phyloP scores from a whole-genome alignment of 495 filamentous ascomycete genomes.

The Staphylotrichum longicolle region DNA sequence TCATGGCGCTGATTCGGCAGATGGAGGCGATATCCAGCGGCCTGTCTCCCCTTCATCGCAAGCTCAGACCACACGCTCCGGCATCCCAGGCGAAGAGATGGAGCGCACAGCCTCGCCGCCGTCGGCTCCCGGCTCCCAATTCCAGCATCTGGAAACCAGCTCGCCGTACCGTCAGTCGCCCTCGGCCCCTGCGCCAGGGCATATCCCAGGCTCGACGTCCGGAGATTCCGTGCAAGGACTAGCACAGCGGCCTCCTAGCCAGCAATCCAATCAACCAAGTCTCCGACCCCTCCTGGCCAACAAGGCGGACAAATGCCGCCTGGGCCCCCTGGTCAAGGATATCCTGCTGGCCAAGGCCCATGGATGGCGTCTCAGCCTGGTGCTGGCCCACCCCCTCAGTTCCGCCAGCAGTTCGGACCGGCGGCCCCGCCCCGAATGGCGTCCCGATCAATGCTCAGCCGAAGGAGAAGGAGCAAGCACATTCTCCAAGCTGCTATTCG shows the following conservation, averaged over 20 bases:
- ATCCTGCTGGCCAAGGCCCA: slow-evolving; percentile 1
- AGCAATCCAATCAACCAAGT: slow-evolving; percentile 18
- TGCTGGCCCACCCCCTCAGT: slow-evolving; percentile 5
- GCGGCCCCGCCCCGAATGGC: slow-evolving; percentile 14
- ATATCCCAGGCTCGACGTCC: not conserved
- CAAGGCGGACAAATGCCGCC: slow-evolving; percentile 2
- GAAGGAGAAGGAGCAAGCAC: slow-evolving; percentile 36
- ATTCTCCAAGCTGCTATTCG: slow-evolving; percentile 36
- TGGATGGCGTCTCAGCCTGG: slow-evolving; percentile 13
- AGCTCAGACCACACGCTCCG: not conserved
- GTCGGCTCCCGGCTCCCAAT: not conserved
- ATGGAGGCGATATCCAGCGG: not conserved
- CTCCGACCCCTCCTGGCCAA: slow-evolving; percentile 2
- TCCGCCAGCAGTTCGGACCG: slow-evolving; percentile 16
- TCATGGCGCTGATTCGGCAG: not conserved
- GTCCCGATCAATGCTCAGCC: slow-evolving; percentile 14
- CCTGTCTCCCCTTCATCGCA: slow-evolving; percentile 13
- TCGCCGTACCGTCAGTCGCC: slow-evolving; percentile 13
- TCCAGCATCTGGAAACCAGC: not conserved
- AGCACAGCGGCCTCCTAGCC: slow-evolving; percentile 1
- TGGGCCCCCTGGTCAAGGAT: not conserved
- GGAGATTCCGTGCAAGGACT: slow-evolving; percentile 1
- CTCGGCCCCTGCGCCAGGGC: slow-evolving; percentile 5
- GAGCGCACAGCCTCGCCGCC: slow-evolving; percentile 1
- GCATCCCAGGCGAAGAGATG: slow-evolving; percentile 12